Percentiles rank a stretch among this genome's conserved stretches.
phyloP scores from a whole-genome alignment of 176 grass and related monocot genomes.

The Eleusine indica region DNA sequence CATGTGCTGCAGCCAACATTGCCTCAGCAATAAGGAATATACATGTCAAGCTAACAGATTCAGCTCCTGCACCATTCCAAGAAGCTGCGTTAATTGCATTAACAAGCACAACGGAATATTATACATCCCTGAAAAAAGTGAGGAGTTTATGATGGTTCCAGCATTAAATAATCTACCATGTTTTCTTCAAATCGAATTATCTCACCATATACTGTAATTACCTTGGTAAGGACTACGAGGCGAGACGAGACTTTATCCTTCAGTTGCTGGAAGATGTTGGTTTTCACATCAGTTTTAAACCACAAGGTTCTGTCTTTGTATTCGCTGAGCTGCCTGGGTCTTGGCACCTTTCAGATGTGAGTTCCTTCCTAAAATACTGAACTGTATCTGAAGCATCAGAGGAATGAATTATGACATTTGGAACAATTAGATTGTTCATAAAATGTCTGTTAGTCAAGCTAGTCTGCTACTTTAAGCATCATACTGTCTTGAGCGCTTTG shows the following conservation, averaged over 20 bases:
- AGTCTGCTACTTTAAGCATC: background rate
- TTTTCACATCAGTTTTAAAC: conserved; percentile 68
- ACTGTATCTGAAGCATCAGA: background rate
- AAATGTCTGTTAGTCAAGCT: background rate
- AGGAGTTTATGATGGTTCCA: conserved; percentile 17
- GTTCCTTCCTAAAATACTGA: conserved; percentile 26
- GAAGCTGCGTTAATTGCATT: conserved; percentile 80
- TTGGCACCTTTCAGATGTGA: conserved; percentile 79
- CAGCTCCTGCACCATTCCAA: conserved; percentile 96
- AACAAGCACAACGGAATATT: conserved; percentile 58
- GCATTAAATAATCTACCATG: background rate
- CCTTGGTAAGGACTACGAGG: conserved; percentile 67
- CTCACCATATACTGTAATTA: background rate
- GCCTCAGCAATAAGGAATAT: conserved; percentile 89
- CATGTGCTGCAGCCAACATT: conserved; percentile 67
- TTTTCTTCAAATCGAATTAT: background rate
- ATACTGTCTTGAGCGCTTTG: background rate
- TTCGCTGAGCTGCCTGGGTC: conserved; percentile 77
- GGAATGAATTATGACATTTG: conserved; percentile 6
- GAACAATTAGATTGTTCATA: conserved; percentile 1
- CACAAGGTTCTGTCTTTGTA: conserved; percentile 80
- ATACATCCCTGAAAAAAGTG: conserved; percentile 73
- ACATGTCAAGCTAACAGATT: conserved; percentile 84
- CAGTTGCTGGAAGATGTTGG: conserved; percentile 67
- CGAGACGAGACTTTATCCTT: conserved; percentile 72